Base-by-base conservation (phyloP, 306 rosid genomes). In the Ormosia emarginata region DNA sequence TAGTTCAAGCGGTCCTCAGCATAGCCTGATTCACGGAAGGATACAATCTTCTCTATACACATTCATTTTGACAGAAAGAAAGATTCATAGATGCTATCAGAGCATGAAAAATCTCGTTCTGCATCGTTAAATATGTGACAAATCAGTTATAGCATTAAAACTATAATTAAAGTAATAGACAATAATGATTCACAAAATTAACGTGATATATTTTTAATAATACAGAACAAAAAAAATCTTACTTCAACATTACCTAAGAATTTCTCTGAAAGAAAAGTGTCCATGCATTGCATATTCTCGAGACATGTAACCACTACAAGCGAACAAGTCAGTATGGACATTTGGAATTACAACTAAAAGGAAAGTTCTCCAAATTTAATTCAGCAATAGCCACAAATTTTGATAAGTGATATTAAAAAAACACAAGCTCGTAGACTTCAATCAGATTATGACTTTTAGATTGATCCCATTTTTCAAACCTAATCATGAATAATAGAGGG, bases 281-380 rank as follows among this genome's bases (percentile, higher is more conserved):
- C 87, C 87, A 7, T 67, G 72, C 84, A 83, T 83, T 7, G 84
- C 89, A 61, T 88, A 88, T n/a, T 88, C 82, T 0, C 80, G 86
- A 67, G 89, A 14, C 89, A 88, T 88, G 34, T 88, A 88, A 55
- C 91, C 89, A 0, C 87, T 85, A 3, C 11, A 82, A 67, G 11
- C 10, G 0, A 8, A 67, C 40, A 52, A 77, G 9, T 34, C n/a
- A n/a, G n/a, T n/a, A 44, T 62, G 4, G 8, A 14, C 4, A 36
- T 8, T 30, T 52, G 14, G 17, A 10, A 11, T 53, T 71, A 32
- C 61, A 14, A 17, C 17, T 3, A 7, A 14, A 43, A 18, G 33
- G 13, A 47, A 46, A 30, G 4, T n/a, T n/a, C n/a, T n/a, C n/a
- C n/a, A n/a, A n/a, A n/a, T 34, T 64, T 34, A 14, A 64, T 37